Conservation (phyloP, 345 rosid genomes). For the Isatis tinctoria region DNA sequence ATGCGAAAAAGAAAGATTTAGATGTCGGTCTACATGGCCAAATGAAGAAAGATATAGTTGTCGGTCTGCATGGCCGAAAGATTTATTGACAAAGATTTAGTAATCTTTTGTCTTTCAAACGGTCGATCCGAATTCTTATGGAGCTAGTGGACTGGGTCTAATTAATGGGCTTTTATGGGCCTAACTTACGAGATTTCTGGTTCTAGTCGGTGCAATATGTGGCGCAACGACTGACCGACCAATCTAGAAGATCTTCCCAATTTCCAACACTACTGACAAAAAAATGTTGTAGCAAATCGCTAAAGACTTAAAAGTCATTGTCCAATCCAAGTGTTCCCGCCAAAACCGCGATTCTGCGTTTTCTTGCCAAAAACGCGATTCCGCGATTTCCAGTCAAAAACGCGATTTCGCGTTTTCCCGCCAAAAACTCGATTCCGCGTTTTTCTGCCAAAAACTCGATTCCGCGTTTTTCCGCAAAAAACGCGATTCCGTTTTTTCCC, state of each 20-base stretch:
- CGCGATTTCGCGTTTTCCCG: too few relatives aligned
- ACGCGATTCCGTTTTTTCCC: too few relatives aligned
- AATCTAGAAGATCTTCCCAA: not conserved
- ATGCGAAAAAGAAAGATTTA: not conserved
- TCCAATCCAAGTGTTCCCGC: not conserved
- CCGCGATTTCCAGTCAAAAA: too few relatives aligned
- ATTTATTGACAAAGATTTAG: not conserved
- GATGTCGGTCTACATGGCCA: too few relatives aligned
- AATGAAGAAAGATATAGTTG: constrained; percentile 1
- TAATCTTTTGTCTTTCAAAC: not conserved
- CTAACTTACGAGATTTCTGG: not conserved
- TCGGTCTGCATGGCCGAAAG: not conserved
- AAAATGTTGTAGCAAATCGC: not conserved
- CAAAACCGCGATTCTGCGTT: too few relatives aligned
- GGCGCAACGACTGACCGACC: not conserved
- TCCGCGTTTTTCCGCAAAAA: too few relatives aligned
- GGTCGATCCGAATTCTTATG: not conserved
- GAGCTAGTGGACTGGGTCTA: not conserved
- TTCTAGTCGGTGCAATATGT: not conserved
- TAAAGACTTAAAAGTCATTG: not conserved
- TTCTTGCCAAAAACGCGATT: too few relatives aligned
- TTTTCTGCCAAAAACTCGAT: too few relatives aligned
- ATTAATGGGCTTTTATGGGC: not conserved
- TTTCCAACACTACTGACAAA: not conserved
- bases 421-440: too few relatives aligned